These are phyloP conservation scores for Grosmannia clavigera DNA, from an alignment of 2,329 filamentous ascomycete genomes.

Conservation along the genomic window DNA sequence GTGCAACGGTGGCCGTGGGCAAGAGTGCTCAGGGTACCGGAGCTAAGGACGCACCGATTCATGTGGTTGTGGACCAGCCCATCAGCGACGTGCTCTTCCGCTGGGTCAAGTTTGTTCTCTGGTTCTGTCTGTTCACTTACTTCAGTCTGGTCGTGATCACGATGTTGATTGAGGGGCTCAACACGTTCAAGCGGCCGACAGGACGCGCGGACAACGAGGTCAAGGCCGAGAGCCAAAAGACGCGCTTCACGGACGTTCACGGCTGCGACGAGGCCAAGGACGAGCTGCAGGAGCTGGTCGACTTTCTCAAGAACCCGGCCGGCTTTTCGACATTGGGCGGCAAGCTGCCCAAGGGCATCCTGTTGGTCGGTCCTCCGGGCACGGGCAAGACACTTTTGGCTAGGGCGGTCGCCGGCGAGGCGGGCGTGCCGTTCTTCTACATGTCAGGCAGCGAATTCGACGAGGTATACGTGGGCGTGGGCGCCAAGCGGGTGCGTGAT, in stretches of 20 bases:
- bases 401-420: conserved; percentile 89
- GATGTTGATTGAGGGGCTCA: conserved; percentile 70
- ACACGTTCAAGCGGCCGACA: conserved; percentile 66
- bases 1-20: conserved; percentile 49
- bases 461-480: conserved; percentile 91
- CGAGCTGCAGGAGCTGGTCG: conserved; percentile 90
- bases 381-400: conserved; percentile 96
- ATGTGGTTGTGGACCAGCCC: conserved; percentile 91
- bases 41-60: conserved; percentile 71
- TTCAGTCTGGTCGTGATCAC: conserved; percentile 68
- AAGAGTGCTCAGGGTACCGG: conserved; percentile 46
- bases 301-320: conserved; percentile 87
- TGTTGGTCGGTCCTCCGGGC: conserved; percentile 88
- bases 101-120: conserved; percentile 78
- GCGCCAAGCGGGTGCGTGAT: conserved; percentile 65
- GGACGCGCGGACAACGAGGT: conserved; percentile 63
- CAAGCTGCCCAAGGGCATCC: conserved; percentile 91
- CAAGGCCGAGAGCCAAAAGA: conserved; percentile 83
- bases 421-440: conserved; percentile 98
- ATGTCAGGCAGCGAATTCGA: conserved; percentile 99
- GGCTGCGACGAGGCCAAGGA: conserved; percentile 98
- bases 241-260: conserved; percentile 86
- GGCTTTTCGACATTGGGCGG: conserved; percentile 89
- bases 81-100: conserved; percentile 69
- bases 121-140: conserved; percentile 69